Conservation (phyloP, 441 rosid genomes). For the Hypseocharis bilobata region DNA sequence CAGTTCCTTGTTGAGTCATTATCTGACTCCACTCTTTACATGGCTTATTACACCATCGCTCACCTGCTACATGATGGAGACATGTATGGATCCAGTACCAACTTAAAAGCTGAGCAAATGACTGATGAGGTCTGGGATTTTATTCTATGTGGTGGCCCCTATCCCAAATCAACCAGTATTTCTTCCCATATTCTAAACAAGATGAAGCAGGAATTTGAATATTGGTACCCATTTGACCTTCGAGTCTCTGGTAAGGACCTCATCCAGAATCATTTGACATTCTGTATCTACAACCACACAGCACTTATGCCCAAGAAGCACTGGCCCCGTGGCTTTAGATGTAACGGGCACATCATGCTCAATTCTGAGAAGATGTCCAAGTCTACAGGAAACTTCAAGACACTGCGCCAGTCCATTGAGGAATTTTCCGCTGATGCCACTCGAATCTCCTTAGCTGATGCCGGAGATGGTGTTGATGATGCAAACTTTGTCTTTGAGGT, state of each 20-base stretch:
- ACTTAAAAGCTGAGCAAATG: slow-evolving; percentile 58
- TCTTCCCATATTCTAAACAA: slow-evolving; percentile 44
- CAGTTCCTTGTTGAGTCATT: slow-evolving; percentile 82
- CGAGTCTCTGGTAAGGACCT: slow-evolving; percentile 95
- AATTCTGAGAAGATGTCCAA: slow-evolving; percentile 91
- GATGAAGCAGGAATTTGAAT: slow-evolving; percentile 92
- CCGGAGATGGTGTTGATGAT: slow-evolving; percentile 94
- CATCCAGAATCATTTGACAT: slow-evolving; percentile 86
- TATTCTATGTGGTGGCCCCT: slow-evolving; percentile 58
- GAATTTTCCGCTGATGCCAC: slow-evolving; percentile 90
- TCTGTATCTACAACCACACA: slow-evolving; percentile 78
- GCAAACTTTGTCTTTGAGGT: slow-evolving; percentile 86
- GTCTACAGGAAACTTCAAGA: slow-evolving; percentile 90
- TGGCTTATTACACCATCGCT: slow-evolving; percentile 83
- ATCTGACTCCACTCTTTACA: slow-evolving; percentile 86
- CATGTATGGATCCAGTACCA: slow-evolving; percentile 51
- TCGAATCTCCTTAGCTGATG: slow-evolving; percentile 80
- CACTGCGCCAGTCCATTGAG: slow-evolving; percentile 64
- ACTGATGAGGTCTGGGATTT: slow-evolving; percentile 89
- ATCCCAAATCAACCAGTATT: slow-evolving; percentile 58
- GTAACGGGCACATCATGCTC: slow-evolving; percentile 93
- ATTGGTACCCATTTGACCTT: slow-evolving; percentile 93
- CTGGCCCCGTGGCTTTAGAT: slow-evolving; percentile 91
- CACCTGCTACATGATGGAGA: slow-evolving; percentile 68
- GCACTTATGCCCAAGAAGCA: slow-evolving; percentile 64